A percentile compares a stretch with the other conserved stretches of the same genome.
Evolutionary conservation across 2,329 filamentous ascomycete species (phyloP).

Genomic region (Grosmannia clavigera): DNA sequence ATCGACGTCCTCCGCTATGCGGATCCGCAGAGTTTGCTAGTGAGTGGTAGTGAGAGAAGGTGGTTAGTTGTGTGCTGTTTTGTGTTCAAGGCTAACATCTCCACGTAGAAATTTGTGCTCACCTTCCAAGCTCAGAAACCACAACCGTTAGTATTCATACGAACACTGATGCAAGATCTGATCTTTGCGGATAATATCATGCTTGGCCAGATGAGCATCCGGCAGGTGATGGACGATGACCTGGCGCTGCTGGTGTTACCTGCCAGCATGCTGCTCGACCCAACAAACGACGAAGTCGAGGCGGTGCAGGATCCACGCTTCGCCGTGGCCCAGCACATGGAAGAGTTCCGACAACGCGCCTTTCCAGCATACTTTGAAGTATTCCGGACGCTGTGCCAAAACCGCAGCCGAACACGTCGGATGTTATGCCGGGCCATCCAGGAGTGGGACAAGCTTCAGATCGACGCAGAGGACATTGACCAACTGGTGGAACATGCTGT

Average conservation of each 20-base stretch:
- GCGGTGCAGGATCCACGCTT: conserved; percentile 61
- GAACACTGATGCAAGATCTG: conserved; percentile 65
- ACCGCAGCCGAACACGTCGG: conserved; percentile 77
- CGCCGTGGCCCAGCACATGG: conserved; percentile 60
- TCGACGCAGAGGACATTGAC: conserved; percentile 69
- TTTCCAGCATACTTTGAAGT: conserved; percentile 70
- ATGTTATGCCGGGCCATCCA: conserved; percentile 74
- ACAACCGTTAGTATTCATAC: conserved; percentile 71
- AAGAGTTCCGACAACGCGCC: conserved; percentile 48
- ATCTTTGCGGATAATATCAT: conserved; percentile 63
- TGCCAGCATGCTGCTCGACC: conserved; percentile 56
- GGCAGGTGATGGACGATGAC: conserved; percentile 69
- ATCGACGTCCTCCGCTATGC: conserved; percentile 54
- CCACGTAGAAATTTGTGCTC: conserved; percentile 55
- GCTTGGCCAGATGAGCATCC: conserved; percentile 53
- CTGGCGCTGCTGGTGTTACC: conserved; percentile 67
- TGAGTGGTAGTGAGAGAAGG: conserved; percentile 24
- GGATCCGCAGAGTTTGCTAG: conserved; percentile 57
- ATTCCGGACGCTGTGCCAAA: conserved; percentile 76
- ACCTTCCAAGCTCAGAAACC: conserved; percentile 68
- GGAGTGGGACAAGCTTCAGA: conserved; percentile 49
- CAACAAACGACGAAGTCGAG: conserved; percentile 64
- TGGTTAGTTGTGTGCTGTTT: background rate
- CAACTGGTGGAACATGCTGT: conserved; percentile 49
- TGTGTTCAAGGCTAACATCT: background rate